Evolutionary conservation across 208 protist genomes (phyloP).

Genomic region (Trypanosoma cruzi): DNA sequence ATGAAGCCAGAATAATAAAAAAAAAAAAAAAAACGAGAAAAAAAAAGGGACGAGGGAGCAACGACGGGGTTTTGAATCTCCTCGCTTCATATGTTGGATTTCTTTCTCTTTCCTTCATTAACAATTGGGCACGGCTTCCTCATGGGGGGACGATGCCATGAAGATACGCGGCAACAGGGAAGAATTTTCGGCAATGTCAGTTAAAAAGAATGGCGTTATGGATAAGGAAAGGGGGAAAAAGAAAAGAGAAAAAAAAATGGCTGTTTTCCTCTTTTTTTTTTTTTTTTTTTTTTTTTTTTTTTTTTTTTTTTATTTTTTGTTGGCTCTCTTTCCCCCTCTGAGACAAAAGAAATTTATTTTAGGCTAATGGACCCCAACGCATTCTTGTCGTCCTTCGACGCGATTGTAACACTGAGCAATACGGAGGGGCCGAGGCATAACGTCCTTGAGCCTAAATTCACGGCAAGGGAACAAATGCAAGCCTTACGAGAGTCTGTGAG

Average conservation of each 20-base stretch:
- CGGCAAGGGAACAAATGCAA: conserved; percentile 62
- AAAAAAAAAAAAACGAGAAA: neutral
- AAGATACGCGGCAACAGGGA: no score
- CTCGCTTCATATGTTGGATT: neutral
- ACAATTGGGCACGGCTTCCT: neutral
- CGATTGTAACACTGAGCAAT: conserved; percentile 50
- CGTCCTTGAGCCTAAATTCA: conserved; percentile 77
- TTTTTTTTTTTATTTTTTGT: conserved; percentile 7
- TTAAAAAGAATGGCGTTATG: no score
- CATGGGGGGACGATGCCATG: no score
- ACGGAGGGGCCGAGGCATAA: conserved; percentile 75
- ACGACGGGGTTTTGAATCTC: neutral
- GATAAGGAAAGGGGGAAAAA: neutral
- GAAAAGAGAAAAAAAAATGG: neutral
- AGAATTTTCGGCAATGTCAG: no score
- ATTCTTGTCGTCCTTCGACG: conserved; percentile 54
- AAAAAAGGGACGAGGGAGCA: neutral
- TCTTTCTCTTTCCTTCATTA: neutral
- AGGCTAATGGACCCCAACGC: conserved; percentile 42
- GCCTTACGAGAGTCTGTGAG: conserved; percentile 53
- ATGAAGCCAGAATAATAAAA: conserved; percentile 2
- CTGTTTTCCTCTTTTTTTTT: conserved; percentile 12
- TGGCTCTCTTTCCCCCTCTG: neutral
- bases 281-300: conserved; percentile 9
- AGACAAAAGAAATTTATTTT: neutral